phyloP scores from a whole-genome alignment of 2,329 filamentous ascomycete genomes.

The Clonostachys sp. region DNA sequence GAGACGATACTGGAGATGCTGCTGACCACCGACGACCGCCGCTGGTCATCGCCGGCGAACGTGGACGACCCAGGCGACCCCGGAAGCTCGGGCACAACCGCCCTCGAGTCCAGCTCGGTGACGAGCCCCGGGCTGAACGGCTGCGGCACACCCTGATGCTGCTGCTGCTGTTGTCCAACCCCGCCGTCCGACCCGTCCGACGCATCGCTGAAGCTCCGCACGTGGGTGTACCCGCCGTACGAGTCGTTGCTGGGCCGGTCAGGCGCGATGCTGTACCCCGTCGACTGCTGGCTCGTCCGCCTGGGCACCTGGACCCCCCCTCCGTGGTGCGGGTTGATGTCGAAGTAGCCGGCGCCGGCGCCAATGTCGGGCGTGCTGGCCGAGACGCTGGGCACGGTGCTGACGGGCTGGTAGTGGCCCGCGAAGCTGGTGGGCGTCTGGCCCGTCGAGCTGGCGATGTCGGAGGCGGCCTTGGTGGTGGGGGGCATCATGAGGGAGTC shows the following conservation, averaged over 20 bases:
- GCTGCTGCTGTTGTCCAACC: conserved; percentile 6
- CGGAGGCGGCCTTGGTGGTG: conserved; percentile 6
- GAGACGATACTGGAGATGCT: conserved; percentile 2
- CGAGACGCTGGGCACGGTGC: conserved; percentile 2
- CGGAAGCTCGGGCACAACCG: conserved; percentile 28
- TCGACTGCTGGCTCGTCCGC: conserved; percentile 11
- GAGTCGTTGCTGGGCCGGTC: conserved; percentile 7
- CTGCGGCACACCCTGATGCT: conserved; percentile 4
- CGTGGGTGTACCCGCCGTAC: conserved; percentile 18
- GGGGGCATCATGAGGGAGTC: conserved; percentile 20
- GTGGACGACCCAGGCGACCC: conserved; percentile 12
- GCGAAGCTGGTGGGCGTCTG: conserved; percentile 13
- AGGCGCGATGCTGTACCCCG: background rate
- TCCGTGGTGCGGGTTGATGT: conserved; percentile 6
- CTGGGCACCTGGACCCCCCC: background rate
- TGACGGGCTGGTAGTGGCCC: conserved; percentile 15
- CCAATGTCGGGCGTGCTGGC: conserved; percentile 8
- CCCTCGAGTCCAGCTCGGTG: conserved; percentile 31
- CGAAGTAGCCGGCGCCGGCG: conserved; percentile 18
- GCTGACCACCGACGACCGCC: conserved; percentile 19
- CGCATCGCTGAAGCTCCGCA: conserved; percentile 35
- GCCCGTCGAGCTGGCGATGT: conserved; percentile 17
- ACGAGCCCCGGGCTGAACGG: conserved; percentile 9
- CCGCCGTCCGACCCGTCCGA: conserved; percentile 32
- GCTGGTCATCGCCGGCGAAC: conserved; percentile 9